phyloP scores from a whole-genome alignment of 1,139 yeast species.

The Geotrichum citri-aurantii region DNA sequence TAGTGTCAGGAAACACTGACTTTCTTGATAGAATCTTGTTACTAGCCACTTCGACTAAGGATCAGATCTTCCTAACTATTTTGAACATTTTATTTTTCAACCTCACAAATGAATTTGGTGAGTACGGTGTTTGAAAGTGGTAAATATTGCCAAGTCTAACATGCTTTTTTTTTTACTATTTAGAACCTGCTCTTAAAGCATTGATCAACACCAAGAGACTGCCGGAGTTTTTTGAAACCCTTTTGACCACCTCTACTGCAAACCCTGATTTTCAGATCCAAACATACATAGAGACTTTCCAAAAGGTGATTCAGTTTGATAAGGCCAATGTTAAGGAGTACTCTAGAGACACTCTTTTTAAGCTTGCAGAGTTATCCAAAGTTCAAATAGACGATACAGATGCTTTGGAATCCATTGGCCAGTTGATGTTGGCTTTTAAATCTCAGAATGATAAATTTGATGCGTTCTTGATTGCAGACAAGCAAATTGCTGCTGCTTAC shows the following conservation, averaged over 20 bases:
- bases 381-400: background rate
- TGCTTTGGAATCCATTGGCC: background rate
- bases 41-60: background rate
- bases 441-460: conserved; percentile 1
- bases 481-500: background rate
- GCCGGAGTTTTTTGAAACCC: background rate
- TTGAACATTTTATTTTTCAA: conserved; percentile 9
- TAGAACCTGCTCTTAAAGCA: conserved; percentile 2
- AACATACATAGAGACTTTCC: background rate
- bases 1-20: conserved; percentile 9
- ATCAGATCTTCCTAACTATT: background rate
- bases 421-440: conserved; percentile 2
- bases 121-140: background rate
- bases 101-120: conserved; percentile 15
- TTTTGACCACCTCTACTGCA: background rate
- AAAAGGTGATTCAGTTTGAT: background rate
- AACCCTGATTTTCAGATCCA: conserved; percentile 5
- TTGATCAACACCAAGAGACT: background rate
- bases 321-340: background rate
- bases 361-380: background rate
- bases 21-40: conserved; percentile 8
- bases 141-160: background rate
- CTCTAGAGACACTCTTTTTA: background rate
- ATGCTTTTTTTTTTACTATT: background rate
- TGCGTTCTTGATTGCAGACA: background rate